Evolutionary conservation across 2,329 filamentous ascomycete species (phyloP).

Genomic region (Trichoderma breve): DNA sequence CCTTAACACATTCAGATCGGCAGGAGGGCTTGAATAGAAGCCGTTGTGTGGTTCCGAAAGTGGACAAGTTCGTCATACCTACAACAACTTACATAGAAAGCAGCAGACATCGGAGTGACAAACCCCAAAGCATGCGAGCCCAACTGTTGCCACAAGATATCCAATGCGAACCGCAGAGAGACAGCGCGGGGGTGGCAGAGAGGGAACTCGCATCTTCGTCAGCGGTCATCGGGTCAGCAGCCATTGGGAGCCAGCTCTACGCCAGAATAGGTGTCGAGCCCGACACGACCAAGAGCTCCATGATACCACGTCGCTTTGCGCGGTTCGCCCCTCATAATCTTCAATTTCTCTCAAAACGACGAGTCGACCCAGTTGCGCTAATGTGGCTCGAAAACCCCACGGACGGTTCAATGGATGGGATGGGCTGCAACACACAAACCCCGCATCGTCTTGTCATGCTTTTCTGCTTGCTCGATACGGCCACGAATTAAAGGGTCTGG

Average conservation of each 20-base stretch:
- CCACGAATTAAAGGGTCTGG: neutral
- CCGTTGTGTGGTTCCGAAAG: neutral
- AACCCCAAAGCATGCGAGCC: slow-evolving; percentile 1
- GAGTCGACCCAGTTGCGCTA: slow-evolving; percentile 12
- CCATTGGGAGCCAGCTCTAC: slow-evolving; percentile 13
- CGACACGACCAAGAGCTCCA: neutral
- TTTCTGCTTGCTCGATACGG: neutral
- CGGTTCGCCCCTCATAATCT: neutral
- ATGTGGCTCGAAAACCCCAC: slow-evolving; percentile 4
- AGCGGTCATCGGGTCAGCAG: slow-evolving; percentile 14
- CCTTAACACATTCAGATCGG: slow-evolving; percentile 9
- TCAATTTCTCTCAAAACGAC: neutral
- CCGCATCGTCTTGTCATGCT: neutral
- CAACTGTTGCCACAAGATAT: slow-evolving; percentile 6
- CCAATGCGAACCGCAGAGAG: neutral
- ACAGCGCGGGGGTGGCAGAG: neutral
- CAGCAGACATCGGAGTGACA: neutral
- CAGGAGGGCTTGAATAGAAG: slow-evolving; percentile 9
- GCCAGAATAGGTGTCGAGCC: slow-evolving; percentile 3
- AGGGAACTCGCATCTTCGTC: slow-evolving; percentile 7
- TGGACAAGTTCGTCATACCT: slow-evolving; percentile 3
- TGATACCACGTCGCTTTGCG: slow-evolving; percentile 16
- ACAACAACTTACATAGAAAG: neutral
- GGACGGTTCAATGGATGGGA: neutral
- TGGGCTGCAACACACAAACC: neutral